Evolutionary conservation across 2,329 filamentous ascomycete genomes (phyloP), one percentile per base, ranked within the genome.

Genomic region (Nemania serpens): DNA sequence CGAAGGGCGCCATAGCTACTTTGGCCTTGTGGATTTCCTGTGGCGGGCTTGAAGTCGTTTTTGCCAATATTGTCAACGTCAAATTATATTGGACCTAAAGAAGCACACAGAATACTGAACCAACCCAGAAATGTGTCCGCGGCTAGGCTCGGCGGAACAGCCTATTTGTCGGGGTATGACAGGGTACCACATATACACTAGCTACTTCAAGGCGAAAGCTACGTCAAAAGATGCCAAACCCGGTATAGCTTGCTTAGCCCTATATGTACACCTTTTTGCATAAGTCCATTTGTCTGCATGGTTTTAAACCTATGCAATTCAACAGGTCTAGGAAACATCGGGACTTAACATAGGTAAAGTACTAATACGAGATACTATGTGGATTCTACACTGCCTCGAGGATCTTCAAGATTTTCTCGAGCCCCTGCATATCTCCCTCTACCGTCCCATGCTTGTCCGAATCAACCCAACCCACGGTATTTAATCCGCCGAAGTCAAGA

Each of bases 1-100:
- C 66, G 59, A 71, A 61, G 55, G 71, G 65, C 53, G 73, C 74
- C 81, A 83, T 81, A 66, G 65, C 45, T 52, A 33, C 11, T 48
- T n/a, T 12, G 17, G 34, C 11, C 22, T 63, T 61, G 53, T 42
- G 18, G 11, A 43, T 18, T 50, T 25, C 7, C 20, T 43, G 42
- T 43, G 20, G 36, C 42, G 18, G 45, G 29, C n/a, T 52, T 39
- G 4, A 4, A 18, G 36, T 41, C 22, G 17, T 57, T 29, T 50
- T 29, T 50, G 15, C 20, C 18, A 36, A 33, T 29, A 29, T 58
- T 25, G 13, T 33, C 15, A 39, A 56, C 54, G n/a, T 62, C 25
- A 50, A 41, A n/a, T 37, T 39, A 17, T 48, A 54, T 49, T 43
- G 25, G 37, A 49, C 37, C 11, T 48, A 41, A 39, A 25, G 51